These are phyloP conservation scores for Aspergillus fischeri DNA, from an alignment of 2,329 filamentous ascomycete species.

Conservation along the genomic window DNA sequence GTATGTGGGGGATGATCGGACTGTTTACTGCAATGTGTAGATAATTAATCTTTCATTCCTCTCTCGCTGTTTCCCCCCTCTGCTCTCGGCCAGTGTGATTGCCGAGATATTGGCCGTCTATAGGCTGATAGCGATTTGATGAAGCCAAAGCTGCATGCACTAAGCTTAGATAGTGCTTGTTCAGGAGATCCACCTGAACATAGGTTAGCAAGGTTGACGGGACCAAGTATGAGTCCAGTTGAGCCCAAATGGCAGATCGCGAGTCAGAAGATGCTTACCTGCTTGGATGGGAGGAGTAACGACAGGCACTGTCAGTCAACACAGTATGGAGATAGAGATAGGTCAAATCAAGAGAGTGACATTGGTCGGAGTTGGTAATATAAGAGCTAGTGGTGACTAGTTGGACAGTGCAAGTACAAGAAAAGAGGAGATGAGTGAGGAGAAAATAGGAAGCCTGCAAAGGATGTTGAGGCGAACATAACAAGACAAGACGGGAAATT, in stretches of 20 bases:
- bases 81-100: neutral
- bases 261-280: neutral
- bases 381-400: neutral
- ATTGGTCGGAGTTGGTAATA: neutral
- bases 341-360: neutral
- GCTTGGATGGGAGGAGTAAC: neutral
- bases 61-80: neutral
- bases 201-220: neutral
- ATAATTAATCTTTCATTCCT: neutral
- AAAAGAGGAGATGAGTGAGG: neutral
- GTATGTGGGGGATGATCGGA: neutral
- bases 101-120: neutral
- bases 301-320: neutral
- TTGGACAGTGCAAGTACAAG: neutral
- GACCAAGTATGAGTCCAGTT: neutral
- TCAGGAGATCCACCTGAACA: slow-evolving; percentile 1
- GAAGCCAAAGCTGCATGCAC: neutral
- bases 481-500: neutral
- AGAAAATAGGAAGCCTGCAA: neutral
- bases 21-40: neutral
- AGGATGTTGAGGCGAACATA: neutral
- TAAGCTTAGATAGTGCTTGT: neutral
- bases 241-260: neutral
- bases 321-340: neutral
- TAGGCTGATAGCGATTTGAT: neutral